Evolutionary conservation across 805 yeast species (phyloP).

Genomic region (Helenozyma baotianmanensis): DNA sequence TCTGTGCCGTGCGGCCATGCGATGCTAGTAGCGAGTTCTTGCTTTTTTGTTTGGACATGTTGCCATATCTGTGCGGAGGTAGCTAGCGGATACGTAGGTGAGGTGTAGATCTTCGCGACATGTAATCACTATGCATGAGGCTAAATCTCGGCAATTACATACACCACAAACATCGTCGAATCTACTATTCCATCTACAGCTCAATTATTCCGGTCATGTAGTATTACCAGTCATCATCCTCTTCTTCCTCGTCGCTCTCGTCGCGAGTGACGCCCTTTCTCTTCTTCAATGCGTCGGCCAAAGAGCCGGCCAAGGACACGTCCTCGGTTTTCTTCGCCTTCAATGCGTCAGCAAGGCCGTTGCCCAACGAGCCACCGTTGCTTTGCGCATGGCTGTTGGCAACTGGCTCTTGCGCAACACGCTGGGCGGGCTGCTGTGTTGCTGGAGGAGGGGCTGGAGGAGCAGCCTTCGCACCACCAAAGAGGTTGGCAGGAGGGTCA

Average conservation of each 20-base stretch:
- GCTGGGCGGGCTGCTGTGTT: conserved; percentile 19
- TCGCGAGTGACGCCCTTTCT: conserved; percentile 61
- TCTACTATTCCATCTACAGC: too few species aligned
- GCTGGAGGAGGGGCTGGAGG: conserved; percentile 36
- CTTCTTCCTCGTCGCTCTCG: conserved; percentile 69
- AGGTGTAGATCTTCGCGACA: background rate
- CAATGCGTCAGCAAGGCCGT: conserved; percentile 67
- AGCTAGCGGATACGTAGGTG: background rate
- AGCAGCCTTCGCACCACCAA: conserved; percentile 19
- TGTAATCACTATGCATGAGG: background rate
- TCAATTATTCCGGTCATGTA: too few species aligned
- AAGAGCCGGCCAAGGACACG: conserved; percentile 66
- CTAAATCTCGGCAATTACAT: background rate
- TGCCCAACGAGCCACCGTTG: conserved; percentile 31
- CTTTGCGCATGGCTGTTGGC: conserved; percentile 15
- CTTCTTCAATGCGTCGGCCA: conserved; percentile 82
- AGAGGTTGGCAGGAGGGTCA: conserved; percentile 40
- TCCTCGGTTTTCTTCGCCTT: conserved; percentile 60
- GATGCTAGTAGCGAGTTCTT: conserved; percentile 14
- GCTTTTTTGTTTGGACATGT: conserved; percentile 11
- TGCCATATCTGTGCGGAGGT: too few species aligned
- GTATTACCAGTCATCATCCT: conserved; percentile 40
- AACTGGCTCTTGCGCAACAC: too few species aligned
- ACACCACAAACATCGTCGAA: too few species aligned
- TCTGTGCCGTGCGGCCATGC: conserved; percentile 12